These are phyloP conservation scores for Ettlia oleoabundans DNA, from an alignment of 139 green algal species.

Conservation along the genomic window DNA sequence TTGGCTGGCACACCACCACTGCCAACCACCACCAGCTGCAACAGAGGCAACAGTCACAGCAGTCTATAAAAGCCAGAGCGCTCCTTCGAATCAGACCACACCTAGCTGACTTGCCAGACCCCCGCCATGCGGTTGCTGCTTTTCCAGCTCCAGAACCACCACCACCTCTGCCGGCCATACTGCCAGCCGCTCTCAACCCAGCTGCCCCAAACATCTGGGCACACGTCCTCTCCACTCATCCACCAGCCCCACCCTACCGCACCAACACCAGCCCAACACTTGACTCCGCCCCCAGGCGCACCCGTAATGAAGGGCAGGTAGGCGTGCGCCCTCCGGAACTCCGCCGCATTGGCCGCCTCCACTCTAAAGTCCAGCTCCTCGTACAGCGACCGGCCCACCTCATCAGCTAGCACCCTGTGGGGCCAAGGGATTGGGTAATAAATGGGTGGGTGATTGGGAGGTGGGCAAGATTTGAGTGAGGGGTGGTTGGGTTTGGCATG, in stretches of 20 bases:
- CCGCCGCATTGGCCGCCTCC: conserved; percentile 89
- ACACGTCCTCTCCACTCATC: background rate
- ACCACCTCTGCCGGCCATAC: no score
- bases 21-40: background rate
- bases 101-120: no score
- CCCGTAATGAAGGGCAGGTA: conserved; percentile 56
- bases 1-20: no score
- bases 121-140: no score
- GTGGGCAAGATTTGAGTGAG: background rate
- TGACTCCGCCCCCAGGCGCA: background rate
- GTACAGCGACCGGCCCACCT: conserved; percentile 92
- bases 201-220: background rate
- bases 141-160: no score
- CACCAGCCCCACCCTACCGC: no score
- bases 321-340: conserved; percentile 80
- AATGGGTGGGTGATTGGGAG: background rate
- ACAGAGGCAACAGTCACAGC: background rate
- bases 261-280: background rate
- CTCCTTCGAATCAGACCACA: no score
- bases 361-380: conserved; percentile 93
- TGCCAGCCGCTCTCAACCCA: background rate
- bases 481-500: background rate
- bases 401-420: conserved; percentile 71
- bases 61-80: background rate
- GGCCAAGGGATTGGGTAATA: background rate